These are phyloP conservation scores for Pinus taeda DNA, from an alignment of 75 land plant genomes.

Conservation along the genomic window DNA sequence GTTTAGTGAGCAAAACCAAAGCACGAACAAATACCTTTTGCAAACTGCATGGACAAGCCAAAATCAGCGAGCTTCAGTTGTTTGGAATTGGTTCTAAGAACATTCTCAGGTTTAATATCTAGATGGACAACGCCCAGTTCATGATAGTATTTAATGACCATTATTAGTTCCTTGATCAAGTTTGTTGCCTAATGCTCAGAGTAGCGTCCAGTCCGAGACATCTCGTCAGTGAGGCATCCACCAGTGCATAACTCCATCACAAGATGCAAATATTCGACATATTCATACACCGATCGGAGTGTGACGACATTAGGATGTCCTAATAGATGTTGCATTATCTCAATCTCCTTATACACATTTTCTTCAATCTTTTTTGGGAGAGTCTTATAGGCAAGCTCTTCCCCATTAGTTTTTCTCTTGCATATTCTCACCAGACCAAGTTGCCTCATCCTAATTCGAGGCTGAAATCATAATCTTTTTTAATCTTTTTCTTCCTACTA, in stretches of 20 bases:
- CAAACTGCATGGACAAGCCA: constrained; percentile 63
- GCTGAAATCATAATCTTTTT: constrained; percentile 36
- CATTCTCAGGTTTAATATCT: constrained; percentile 82
- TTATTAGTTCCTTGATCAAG: constrained; percentile 20
- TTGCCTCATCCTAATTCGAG: constrained; percentile 56
- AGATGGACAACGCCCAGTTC: constrained; percentile 60
- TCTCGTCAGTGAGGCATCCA: constrained; percentile 16
- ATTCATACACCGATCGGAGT: constrained; percentile 33
- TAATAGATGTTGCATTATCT: constrained; percentile 42
- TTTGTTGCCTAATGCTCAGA: constrained; percentile 27
- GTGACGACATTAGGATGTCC: constrained; percentile 35
- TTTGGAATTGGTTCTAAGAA: constrained; percentile 47
- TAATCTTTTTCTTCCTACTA: constrained; percentile 47
- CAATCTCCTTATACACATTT: constrained; percentile 31
- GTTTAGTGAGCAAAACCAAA: not conserved
- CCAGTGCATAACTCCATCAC: constrained; percentile 46
- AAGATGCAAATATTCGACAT: constrained; percentile 26
- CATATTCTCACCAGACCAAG: constrained; percentile 73
- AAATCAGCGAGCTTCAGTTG: constrained; percentile 78
- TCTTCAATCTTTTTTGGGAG: constrained; percentile 21
- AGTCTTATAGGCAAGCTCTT: constrained; percentile 73
- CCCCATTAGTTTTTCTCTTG: constrained; percentile 37
- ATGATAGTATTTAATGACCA: constrained; percentile 23
- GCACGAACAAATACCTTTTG: constrained; percentile 33
- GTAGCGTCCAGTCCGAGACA: constrained; percentile 15